Conservation (phyloP, 306 rosid genomes). For the Cyamopsis tetragonoloba region DNA sequence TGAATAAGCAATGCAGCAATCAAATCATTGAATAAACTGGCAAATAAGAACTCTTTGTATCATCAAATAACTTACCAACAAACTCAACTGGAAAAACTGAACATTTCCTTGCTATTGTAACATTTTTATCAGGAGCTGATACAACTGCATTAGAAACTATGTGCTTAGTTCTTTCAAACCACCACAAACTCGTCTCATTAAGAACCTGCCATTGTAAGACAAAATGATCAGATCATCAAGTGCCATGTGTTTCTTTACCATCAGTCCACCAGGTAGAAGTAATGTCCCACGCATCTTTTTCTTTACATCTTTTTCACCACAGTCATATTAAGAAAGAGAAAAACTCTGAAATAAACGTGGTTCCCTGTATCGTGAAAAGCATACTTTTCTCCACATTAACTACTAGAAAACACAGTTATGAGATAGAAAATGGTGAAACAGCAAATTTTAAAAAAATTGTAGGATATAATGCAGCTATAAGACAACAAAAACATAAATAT, state of each 20-base stretch:
- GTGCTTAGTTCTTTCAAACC: slow-evolving; percentile 87
- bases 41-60: background rate
- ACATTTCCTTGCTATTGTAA: slow-evolving; percentile 89
- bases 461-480: background rate
- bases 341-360: background rate
- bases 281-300: background rate
- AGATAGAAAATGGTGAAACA: background rate
- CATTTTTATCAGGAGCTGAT: slow-evolving; percentile 73
- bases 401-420: background rate
- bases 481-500: no score
- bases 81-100: slow-evolving; percentile 94
- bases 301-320: background rate
- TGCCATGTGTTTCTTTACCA: background rate
- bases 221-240: background rate
- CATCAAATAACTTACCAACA: slow-evolving; percentile 62
- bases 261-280: background rate
- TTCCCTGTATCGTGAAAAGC: background rate
- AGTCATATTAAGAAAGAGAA: background rate
- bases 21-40: background rate
- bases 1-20: background rate
- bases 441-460: background rate
- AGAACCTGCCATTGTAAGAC: slow-evolving; percentile 57
- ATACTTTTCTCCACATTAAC: background rate
- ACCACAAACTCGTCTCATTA: slow-evolving; percentile 91
- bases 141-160: slow-evolving; percentile 80